Percentiles rank a stretch among this genome's conserved stretches.
These are phyloP conservation scores for Mycena haematopus DNA, from an alignment of 768 basidiomycete genomes.

Conservation along the genomic window DNA sequence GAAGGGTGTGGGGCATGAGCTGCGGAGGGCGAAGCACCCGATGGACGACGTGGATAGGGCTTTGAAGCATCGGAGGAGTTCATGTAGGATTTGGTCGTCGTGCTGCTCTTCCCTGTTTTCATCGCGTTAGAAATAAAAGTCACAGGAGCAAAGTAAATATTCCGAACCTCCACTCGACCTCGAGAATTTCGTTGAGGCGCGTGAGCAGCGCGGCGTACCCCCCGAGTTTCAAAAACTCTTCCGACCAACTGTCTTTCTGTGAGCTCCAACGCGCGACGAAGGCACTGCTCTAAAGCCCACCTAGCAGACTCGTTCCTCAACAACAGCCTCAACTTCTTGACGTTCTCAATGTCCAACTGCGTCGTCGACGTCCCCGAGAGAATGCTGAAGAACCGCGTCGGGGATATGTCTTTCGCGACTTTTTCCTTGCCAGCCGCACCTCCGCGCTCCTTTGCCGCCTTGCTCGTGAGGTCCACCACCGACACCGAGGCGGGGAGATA, in stretches of 20 bases:
- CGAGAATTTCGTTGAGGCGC: conserved; percentile 87
- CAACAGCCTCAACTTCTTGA: conserved; percentile 87
- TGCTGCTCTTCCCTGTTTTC: conserved; percentile 91
- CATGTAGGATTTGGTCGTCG: conserved; percentile 92
- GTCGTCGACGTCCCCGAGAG: conserved; percentile 73
- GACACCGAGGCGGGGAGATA: conserved; percentile 51
- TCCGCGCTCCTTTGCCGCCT: conserved; percentile 33
- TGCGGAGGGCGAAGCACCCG: conserved; percentile 90
- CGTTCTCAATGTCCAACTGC: conserved; percentile 80
- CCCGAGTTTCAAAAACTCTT: conserved; percentile 80
- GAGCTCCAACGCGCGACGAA: not conserved
- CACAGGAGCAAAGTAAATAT: not conserved
- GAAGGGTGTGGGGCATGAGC: conserved; percentile 88
- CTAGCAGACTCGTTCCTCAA: conserved; percentile 91
- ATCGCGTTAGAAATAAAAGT: conserved; percentile 20
- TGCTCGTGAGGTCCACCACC: conserved; percentile 49
- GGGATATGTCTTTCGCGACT: conserved; percentile 59
- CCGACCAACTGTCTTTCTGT: conserved; percentile 73
- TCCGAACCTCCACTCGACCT: conserved; percentile 92
- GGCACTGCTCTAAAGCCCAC: conserved; percentile 45
- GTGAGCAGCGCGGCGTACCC: conserved; percentile 88
- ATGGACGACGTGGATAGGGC: conserved; percentile 89
- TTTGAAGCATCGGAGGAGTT: conserved; percentile 92
- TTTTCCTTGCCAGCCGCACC: conserved; percentile 55
- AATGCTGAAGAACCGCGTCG: conserved; percentile 70